Evolutionary conservation across 345 rosid species (phyloP), one percentile per base, ranked within the genome.

Genomic region (Xanthoceras sorbifolium): DNA sequence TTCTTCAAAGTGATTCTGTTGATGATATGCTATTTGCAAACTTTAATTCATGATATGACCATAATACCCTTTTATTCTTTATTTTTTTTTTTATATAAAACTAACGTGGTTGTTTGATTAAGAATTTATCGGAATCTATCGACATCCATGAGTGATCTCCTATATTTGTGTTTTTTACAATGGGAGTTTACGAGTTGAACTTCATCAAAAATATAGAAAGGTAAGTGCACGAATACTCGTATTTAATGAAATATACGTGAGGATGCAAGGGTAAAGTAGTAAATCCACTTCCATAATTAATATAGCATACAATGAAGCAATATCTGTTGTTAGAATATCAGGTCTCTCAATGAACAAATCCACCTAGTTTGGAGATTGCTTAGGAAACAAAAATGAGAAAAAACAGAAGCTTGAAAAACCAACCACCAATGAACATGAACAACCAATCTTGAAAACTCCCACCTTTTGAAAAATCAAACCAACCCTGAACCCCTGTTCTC

Each of bases 1-100:
- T 83, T 81, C 86, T 74, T 54, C 20, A 29, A 18, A 22, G 52
- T 20, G 76, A 79, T 83, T 79, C 36, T 32, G 36, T 12, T 28
- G 74, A n/a, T n/a, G 3, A 64, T 74, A 46, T 73, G 80, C 85
- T 77, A 23, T 36, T 5, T 36, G 31, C 44, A 36, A n/a, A n/a
- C n/a, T n/a, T 9, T 8, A 3, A n/a, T 12, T 54, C 6, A 9
- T 22, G 23, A 40, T 9, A 50, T 50, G 73, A 78, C 86, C 52
- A n/a, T 20, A 63, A 28, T 83, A 26, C 28, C 81, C 86, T 79
- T 64, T 0, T 0, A 0, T 2, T 3, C 23, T 18, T 31, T 28
- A 0, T 46, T 2, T 46, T 15, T 46, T 36, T 36, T 3, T 36
- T 36, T n/a, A n/a, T 36, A 5, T 36, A 9, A 36, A 36, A 36